These are phyloP conservation scores for Botryosphaeria dothidea DNA, from an alignment of 2,329 filamentous ascomycete genomes.

Conservation along the genomic window DNA sequence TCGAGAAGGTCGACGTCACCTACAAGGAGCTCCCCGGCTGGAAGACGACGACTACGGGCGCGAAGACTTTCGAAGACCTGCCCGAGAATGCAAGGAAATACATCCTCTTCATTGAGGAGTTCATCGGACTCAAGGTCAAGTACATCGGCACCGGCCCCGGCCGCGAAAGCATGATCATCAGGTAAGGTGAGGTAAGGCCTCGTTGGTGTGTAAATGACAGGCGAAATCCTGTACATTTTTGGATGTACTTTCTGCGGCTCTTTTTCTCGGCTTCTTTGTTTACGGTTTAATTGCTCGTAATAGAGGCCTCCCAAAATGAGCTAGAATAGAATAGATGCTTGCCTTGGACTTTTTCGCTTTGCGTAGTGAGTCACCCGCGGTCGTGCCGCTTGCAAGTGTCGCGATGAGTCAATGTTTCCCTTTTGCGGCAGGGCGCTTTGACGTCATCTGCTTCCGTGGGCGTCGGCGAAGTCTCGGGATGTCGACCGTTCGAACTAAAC, in stretches of 20 bases:
- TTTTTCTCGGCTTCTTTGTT: neutral
- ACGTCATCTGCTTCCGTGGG: too few species aligned
- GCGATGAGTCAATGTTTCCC: too few species aligned
- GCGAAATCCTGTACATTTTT: neutral
- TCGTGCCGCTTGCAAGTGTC: too few species aligned
- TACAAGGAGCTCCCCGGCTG: conserved; percentile 72
- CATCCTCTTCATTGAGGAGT: conserved; percentile 67
- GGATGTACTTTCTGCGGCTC: neutral
- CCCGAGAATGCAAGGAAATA: conserved; percentile 66
- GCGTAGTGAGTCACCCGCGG: neutral
- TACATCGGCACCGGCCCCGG: conserved; percentile 69
- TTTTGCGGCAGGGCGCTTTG: too few species aligned
- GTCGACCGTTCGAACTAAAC: too few species aligned
- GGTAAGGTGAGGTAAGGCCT: conserved; percentile 32
- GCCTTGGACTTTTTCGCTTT: neutral
- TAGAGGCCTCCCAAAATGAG: neutral
- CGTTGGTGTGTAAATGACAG: neutral
- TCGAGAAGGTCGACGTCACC: conserved; percentile 62
- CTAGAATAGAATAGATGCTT: conserved; percentile 16
- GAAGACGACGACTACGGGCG: conserved; percentile 63
- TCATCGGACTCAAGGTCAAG: conserved; percentile 62
- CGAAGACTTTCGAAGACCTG: conserved; percentile 62
- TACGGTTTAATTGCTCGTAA: neutral
- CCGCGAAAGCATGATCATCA: conserved; percentile 64
- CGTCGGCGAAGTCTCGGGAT: too few species aligned